These are phyloP conservation scores for Poronia punctata DNA, from an alignment of 495 filamentous ascomycete genomes.

Conservation along the genomic window DNA sequence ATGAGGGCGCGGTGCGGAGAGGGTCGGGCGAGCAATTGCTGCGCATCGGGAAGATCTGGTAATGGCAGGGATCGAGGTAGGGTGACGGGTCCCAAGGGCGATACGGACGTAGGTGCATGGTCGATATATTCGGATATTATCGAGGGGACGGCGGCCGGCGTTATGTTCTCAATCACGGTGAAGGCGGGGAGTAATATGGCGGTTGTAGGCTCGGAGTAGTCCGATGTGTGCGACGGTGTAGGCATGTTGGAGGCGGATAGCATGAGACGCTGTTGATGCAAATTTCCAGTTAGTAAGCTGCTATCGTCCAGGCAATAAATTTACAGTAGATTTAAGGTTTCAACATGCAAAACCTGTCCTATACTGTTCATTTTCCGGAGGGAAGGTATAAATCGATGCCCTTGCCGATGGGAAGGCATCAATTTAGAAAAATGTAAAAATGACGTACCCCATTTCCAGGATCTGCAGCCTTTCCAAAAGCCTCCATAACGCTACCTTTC, in stretches of 20 bases:
- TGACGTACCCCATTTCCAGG: slow-evolving; percentile 68
- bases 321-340: too few relatives aligned
- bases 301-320: neutral
- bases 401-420: too few relatives aligned
- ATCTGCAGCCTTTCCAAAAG: slow-evolving; percentile 55
- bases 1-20: slow-evolving; percentile 80
- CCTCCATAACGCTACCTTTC: slow-evolving; percentile 91
- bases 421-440: too few relatives aligned
- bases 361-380: too few relatives aligned
- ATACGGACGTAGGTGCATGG: slow-evolving; percentile 63
- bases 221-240: slow-evolving; percentile 52
- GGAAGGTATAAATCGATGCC: too few relatives aligned
- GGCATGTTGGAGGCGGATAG: slow-evolving; percentile 92
- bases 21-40: slow-evolving; percentile 56
- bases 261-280: slow-evolving; percentile 61
- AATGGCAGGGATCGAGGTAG: slow-evolving; percentile 44
- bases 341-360: too few relatives aligned
- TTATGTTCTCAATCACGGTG: slow-evolving; percentile 78
- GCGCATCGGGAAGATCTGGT: slow-evolving; percentile 42
- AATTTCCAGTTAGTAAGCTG: slow-evolving; percentile 2
- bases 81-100: slow-evolving; percentile 48
- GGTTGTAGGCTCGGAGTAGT: slow-evolving; percentile 62
- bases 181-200: slow-evolving; percentile 86
- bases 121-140: slow-evolving; percentile 69
- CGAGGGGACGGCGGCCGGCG: slow-evolving; percentile 61